Evolutionary conservation across 495 filamentous ascomycete species (phyloP).

Genomic region (Aspergillus coremiiformis): DNA sequence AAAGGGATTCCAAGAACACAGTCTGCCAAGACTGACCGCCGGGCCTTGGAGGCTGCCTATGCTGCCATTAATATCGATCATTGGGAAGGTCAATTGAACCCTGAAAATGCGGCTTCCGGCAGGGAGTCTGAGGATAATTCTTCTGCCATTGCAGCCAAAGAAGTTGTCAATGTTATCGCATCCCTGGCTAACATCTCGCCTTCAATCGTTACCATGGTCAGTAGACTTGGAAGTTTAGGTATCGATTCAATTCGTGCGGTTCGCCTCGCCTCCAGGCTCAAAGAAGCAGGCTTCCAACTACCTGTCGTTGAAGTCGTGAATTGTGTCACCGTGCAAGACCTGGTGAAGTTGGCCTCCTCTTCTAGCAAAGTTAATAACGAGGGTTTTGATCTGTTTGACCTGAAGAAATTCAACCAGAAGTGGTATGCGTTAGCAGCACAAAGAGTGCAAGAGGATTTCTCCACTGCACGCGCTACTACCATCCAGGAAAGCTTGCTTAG

Average conservation of each 20-base stretch:
- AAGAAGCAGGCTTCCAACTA: slow-evolving; percentile 16
- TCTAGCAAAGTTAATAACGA: slow-evolving; percentile 1
- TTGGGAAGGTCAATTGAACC: slow-evolving; percentile 24
- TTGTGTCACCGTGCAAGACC: slow-evolving; percentile 21
- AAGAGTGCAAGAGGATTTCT: slow-evolving; percentile 12
- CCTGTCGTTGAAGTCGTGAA: slow-evolving; percentile 25
- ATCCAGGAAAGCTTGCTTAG: slow-evolving; percentile 32
- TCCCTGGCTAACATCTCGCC: slow-evolving; percentile 19
- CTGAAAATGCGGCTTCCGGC: slow-evolving; percentile 1
- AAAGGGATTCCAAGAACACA: slow-evolving; percentile 25
- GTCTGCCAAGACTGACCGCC: slow-evolving; percentile 29
- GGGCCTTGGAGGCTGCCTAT: slow-evolving; percentile 23
- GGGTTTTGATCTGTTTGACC: slow-evolving; percentile 11
- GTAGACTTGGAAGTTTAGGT: slow-evolving; percentile 24
- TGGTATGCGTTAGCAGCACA: slow-evolving; percentile 12
- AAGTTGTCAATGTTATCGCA: slow-evolving; percentile 20
- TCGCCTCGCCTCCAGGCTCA: slow-evolving; percentile 22
- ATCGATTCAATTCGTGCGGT: slow-evolving; percentile 33
- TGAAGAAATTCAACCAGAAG: slow-evolving; percentile 17
- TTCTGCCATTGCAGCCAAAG: slow-evolving; percentile 1
- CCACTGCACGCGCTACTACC: slow-evolving; percentile 17
- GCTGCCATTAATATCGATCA: slow-evolving; percentile 20
- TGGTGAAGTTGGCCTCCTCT: slow-evolving; percentile 13
- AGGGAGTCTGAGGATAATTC: not conserved
- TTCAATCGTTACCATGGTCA: slow-evolving; percentile 16